Conservation (phyloP, 2,329 filamentous ascomycete genomes). For the Xylaria hypoxylon region DNA sequence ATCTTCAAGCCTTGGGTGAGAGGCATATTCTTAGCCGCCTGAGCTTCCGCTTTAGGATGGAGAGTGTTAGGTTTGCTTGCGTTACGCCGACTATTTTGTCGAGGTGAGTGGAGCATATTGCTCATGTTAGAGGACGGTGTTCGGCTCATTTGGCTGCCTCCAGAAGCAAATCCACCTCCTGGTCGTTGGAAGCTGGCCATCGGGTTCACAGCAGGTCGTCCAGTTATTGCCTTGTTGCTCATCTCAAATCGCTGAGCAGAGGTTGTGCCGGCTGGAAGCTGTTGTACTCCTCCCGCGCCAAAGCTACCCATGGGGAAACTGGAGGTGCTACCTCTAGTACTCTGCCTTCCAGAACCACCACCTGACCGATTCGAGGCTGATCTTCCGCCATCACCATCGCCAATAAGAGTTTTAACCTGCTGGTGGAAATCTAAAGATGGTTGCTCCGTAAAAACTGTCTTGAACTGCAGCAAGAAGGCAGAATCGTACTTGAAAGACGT, state of each 20-base stretch:
- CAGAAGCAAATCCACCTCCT: conserved; percentile 70
- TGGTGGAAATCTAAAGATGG: conserved; percentile 93
- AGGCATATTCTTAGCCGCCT: conserved; percentile 88
- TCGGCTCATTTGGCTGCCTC: conserved; percentile 72
- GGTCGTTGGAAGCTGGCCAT: conserved; percentile 72
- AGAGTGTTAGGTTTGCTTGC: conserved; percentile 73
- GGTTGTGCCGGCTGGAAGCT: conserved; percentile 78
- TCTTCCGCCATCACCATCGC: conserved; percentile 76
- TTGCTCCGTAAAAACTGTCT: conserved; percentile 95
- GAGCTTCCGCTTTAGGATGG: conserved; percentile 68
- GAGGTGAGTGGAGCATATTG: conserved; percentile 76
- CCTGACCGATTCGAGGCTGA: conserved; percentile 72
- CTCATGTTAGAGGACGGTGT: conserved; percentile 70
- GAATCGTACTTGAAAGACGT: conserved; percentile 94
- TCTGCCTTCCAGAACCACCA: conserved; percentile 60
- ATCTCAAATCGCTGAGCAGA: conserved; percentile 80
- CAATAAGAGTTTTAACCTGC: conserved; percentile 87
- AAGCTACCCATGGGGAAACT: conserved; percentile 79
- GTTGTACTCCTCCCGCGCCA: conserved; percentile 54
- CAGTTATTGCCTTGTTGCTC: conserved; percentile 63
- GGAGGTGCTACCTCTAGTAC: conserved; percentile 64
- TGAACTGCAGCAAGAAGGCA: conserved; percentile 95
- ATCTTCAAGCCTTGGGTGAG: conserved; percentile 85
- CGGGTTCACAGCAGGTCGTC: conserved; percentile 61
- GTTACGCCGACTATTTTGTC: conserved; percentile 72